Conservation (phyloP, 1,139 yeast genomes). For the Suhomyces panamericanus region DNA sequence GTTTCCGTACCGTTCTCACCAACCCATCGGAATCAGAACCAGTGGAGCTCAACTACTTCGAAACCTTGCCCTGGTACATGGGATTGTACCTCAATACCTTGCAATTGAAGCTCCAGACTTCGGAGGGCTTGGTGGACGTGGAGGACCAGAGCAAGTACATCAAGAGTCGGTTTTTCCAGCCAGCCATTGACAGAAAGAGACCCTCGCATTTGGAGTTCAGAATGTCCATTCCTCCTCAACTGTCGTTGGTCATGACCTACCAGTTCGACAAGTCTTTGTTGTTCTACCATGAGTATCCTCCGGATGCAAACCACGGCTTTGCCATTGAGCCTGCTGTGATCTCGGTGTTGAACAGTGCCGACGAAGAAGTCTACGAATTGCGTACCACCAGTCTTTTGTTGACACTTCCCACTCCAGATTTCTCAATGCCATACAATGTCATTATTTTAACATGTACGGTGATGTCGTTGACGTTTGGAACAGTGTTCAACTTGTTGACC, state of each 20-base stretch:
- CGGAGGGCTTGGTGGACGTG: slow-evolving; percentile 15
- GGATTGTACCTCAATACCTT: slow-evolving; percentile 77
- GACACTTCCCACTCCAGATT: slow-evolving; percentile 94
- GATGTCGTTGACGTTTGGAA: slow-evolving; percentile 89
- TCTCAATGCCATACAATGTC: slow-evolving; percentile 98
- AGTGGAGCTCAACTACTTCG: slow-evolving; percentile 64
- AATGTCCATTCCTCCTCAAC: slow-evolving; percentile 61
- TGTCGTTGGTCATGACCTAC: slow-evolving; percentile 65
- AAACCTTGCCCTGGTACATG: slow-evolving; percentile 93
- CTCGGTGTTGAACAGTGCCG: slow-evolving; percentile 40
- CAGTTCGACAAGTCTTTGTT: slow-evolving; percentile 86
- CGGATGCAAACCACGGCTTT: slow-evolving; percentile 98
- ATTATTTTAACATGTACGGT: slow-evolving; percentile 92
- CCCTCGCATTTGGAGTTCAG: slow-evolving; percentile 82
- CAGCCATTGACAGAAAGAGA: slow-evolving; percentile 76
- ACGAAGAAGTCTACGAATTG: slow-evolving; percentile 47
- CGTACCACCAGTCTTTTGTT: slow-evolving; percentile 85
- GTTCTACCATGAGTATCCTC: slow-evolving; percentile 90
- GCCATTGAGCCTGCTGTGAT: slow-evolving; percentile 89
- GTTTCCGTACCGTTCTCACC: slow-evolving; percentile 72
- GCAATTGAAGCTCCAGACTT: slow-evolving; percentile 22
- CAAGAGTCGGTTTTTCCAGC: slow-evolving; percentile 60
- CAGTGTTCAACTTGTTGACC: slow-evolving; percentile 73
- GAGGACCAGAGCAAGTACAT: slow-evolving; percentile 37
- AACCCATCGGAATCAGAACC: slow-evolving; percentile 56